These are phyloP conservation scores for Entelexis paramagnoliae DNA, from an alignment of 1,139 yeast species.

Conservation along the genomic window DNA sequence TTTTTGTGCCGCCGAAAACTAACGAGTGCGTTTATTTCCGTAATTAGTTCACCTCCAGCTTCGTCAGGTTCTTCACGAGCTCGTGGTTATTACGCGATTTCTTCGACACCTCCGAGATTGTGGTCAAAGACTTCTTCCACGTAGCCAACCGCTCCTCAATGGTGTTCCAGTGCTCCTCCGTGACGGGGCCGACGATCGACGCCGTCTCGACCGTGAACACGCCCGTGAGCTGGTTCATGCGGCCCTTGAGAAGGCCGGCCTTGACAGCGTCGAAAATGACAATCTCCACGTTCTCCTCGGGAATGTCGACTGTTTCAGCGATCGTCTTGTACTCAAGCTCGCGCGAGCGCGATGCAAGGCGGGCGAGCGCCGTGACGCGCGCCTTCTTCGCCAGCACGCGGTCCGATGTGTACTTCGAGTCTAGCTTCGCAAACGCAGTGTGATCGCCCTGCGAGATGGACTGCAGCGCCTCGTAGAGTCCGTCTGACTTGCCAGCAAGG, in stretches of 20 bases:
- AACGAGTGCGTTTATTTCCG: not conserved
- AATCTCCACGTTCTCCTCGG: conserved; percentile 32
- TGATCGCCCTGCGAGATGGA: conserved; percentile 32
- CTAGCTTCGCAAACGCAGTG: conserved; percentile 23
- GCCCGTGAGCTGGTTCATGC: conserved; percentile 35
- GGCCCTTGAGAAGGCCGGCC: conserved; percentile 38
- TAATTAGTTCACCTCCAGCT: conserved; percentile 17
- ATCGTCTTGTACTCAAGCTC: conserved; percentile 32
- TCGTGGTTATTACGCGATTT: conserved; percentile 18
- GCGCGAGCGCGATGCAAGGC: conserved; percentile 21
- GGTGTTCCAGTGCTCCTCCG: conserved; percentile 34
- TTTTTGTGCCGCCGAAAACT: not conserved
- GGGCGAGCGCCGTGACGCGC: conserved; percentile 22
- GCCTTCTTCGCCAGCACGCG: conserved; percentile 26
- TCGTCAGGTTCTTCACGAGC: conserved; percentile 17
- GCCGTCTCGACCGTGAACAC: conserved; percentile 35
- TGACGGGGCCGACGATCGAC: conserved; percentile 33
- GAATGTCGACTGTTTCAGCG: conserved; percentile 30
- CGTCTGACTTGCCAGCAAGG: conserved; percentile 22
- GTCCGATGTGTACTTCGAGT: conserved; percentile 21
- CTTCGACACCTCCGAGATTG: conserved; percentile 14
- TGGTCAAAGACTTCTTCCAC: conserved; percentile 33
- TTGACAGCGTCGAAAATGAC: conserved; percentile 38
- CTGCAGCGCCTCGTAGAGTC: conserved; percentile 28
- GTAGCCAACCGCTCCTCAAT: conserved; percentile 31